Evolutionary conservation across 352 stramenopile genomes (phyloP).

Genomic region (Lagenidium sp.): DNA sequence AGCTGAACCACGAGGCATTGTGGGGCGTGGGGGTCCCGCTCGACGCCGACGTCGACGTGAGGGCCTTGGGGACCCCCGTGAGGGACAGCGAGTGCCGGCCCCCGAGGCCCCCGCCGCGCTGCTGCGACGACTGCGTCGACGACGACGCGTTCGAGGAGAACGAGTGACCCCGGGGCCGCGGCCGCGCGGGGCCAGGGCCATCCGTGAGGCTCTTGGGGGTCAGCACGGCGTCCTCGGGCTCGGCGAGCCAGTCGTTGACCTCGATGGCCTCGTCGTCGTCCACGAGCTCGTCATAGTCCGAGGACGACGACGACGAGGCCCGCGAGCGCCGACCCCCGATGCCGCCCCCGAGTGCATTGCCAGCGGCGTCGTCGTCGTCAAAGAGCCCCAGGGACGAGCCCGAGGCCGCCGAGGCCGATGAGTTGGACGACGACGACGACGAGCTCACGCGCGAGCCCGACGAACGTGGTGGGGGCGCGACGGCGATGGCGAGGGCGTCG

Average conservation of each 20-base stretch:
- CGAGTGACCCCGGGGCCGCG: conserved; percentile 20
- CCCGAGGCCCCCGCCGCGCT: conserved; percentile 5
- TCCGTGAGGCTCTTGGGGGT: conserved; percentile 22
- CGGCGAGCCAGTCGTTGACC: conserved; percentile 73
- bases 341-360: neutral
- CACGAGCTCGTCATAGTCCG: conserved; percentile 17
- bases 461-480: neutral
- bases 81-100: conserved; percentile 15
- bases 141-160: conserved; percentile 51
- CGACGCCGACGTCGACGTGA: conserved; percentile 19
- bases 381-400: too few species aligned
- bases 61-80: conserved; percentile 12
- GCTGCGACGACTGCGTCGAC: conserved; percentile 15
- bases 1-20: conserved; percentile 53
- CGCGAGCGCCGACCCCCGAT: neutral
- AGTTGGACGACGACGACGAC: neutral
- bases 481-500: neutral
- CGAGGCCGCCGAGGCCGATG: neutral
- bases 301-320: conserved; percentile 1
- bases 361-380: neutral
- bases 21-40: conserved; percentile 42
- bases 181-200: conserved; percentile 31
- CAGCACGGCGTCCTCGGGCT: conserved; percentile 48
- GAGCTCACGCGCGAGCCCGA: neutral
- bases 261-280: conserved; percentile 47